Evolutionary conservation across 352 stramenopile genomes (phyloP), one percentile per base, ranked within the genome.

Genomic region (Phytophthora aleatoria): DNA sequence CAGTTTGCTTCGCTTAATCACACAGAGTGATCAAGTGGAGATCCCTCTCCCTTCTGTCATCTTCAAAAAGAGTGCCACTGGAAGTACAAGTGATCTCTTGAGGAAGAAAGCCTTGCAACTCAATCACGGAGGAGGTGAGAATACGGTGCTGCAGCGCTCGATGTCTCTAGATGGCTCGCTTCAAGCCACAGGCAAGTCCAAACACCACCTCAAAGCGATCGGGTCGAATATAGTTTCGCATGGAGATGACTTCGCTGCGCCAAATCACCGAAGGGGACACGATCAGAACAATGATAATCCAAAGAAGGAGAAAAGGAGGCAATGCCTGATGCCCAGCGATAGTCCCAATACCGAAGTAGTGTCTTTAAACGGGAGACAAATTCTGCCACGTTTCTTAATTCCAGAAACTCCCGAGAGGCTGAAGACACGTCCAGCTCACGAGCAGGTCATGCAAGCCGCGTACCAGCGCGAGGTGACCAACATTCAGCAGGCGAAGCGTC

Each of bases 321-420:
- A 59, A 11, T 30, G 41, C 2, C 48, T 35, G 13, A 36, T 5
- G 27, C 39, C 57, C 8, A 24, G n/a, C 6, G 55, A 65, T 5
- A 60, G 26, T 16, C 74, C 3, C 11, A 69, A 28, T 15, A 12
- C 6, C 8, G 53, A 67, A 3, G 15, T 31, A 16, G 36, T 54
- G 2, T 50, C 33, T 5, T 12, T 53, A 0, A 63, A 67, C 5
- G 51, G 47, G 0, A 41, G 50, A 12, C 74, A 79, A 20, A 69
- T 87, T 12, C 52, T 90, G 35, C 81, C 81, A 0, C 78, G 77
- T 1, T 90, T 90, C 53, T 53, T 90, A 47, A 64, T 79, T 13
- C 65, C 59, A 20, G 71, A 84, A 48, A 41, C 74, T 3, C 50
- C 57, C 13, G 61, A 47, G 27, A 28, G 66, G 9, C 36, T 65